phyloP scores from a whole-genome alignment of 495 filamentous ascomycete genomes.

The Xylaria sp. region DNA sequence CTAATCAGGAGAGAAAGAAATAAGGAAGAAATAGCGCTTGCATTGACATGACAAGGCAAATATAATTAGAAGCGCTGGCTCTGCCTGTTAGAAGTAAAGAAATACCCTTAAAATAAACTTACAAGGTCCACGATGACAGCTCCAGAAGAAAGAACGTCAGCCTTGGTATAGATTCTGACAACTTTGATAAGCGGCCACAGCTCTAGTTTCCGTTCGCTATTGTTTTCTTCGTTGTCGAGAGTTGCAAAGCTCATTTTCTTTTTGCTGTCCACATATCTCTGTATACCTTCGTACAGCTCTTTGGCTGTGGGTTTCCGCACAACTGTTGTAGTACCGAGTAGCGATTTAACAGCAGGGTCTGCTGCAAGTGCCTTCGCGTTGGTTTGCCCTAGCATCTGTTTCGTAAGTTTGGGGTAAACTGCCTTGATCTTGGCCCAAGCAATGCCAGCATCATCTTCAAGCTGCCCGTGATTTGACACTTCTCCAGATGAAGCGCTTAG shows the following conservation, averaged over 20 bases:
- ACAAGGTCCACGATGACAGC: slow-evolving; percentile 65
- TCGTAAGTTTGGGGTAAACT: slow-evolving; percentile 62
- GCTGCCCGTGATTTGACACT: slow-evolving; percentile 43
- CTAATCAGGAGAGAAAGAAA: no score
- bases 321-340: slow-evolving; percentile 53
- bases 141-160: slow-evolving; percentile 58
- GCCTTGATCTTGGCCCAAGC: slow-evolving; percentile 67
- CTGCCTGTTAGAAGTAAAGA: not conserved
- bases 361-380: slow-evolving; percentile 45
- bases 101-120: slow-evolving; percentile 2
- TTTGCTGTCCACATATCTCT: slow-evolving; percentile 17
- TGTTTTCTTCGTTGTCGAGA: slow-evolving; percentile 30
- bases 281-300: slow-evolving; percentile 30
- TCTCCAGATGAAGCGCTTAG: slow-evolving; percentile 46
- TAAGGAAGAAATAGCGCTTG: not conserved
- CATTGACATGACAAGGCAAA: no score
- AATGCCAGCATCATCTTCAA: slow-evolving; percentile 56
- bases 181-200: slow-evolving; percentile 67
- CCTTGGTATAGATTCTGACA: slow-evolving; percentile 60
- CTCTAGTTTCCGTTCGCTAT: slow-evolving; percentile 49
- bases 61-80: no score
- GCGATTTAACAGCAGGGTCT: slow-evolving; percentile 38
- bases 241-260: not conserved
- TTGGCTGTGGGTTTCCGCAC: slow-evolving; percentile 41
- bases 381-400: slow-evolving; percentile 49